Evolutionary conservation across 108 stramenopile species (phyloP), one percentile per base, ranked within the genome.

Genomic region (Cyclotella sp.): DNA sequence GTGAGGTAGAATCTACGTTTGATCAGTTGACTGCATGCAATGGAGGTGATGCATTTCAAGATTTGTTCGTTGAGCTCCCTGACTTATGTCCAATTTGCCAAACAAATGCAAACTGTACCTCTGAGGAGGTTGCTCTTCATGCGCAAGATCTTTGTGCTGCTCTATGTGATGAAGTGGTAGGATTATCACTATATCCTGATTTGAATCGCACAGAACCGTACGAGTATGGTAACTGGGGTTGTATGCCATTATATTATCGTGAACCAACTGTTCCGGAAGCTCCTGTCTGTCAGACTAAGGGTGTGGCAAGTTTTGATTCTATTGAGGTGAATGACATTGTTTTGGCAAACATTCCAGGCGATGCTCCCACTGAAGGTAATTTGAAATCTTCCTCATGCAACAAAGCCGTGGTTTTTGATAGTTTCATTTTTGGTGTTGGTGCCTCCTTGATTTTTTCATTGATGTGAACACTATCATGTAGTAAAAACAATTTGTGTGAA

Each of bases 1-100:
- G 24, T 57, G 22, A 57, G 3, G 55, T 57, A 26, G 22, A 57
- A 26, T 12, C 19, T 19, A 12, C 55, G 6, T 57, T 57, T 8
- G 55, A 63, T 63, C 41, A 40, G 14, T 27, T 40, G 11, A 63
- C 41, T 63, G 61, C 27, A 1, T 63, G 61, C 4, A 63, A 42
- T 18, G 34, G 34, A 24, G 55, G 22, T 24, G 55, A 19, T 12
- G 12, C 24, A 8, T 63, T 42, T 42, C 18, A 21, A 10, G 61
- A 42, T 19, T 63, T 63, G 39, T 27, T 39, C 15, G 5, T 40
- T 30, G 40, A 63, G 1, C 29, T 63, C 16, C 61, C 40, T 18
- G 19, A 63, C 34, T 18, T 63, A 11, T 42, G 61, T 16, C 61
- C 41, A 28, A 27, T 11, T 7, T 51, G 49, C 49, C 24, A 24